A percentile compares a stretch with the other conserved stretches of the same genome.
Conservation (phyloP, 306 rosid genomes). For the Benincasa hispida region DNA sequence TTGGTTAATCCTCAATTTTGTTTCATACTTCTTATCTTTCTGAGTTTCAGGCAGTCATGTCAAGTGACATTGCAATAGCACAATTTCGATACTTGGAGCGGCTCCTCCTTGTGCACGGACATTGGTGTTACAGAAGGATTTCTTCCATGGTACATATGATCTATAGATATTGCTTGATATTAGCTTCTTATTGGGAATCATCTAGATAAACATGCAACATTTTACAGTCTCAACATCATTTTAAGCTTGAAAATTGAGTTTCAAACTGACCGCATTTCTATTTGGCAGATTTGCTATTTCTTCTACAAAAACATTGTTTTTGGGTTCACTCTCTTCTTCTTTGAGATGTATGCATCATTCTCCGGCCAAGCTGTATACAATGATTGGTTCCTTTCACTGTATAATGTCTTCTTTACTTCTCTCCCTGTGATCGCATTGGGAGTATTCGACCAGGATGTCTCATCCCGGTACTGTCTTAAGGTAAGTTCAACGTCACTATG, state of each 20-base stretch:
- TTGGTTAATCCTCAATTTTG: conserved; percentile 6
- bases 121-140: conserved; percentile 99
- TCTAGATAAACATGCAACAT: too few species aligned
- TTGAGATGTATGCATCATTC: conserved; percentile 65
- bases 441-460: conserved; percentile 90
- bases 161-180: not conserved
- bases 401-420: conserved; percentile 90
- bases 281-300: conserved; percentile 84
- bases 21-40: not conserved
- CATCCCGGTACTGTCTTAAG: conserved; percentile 66
- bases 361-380: conserved; percentile 78
- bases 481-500: conserved; percentile 21
- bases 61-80: conserved; percentile 93
- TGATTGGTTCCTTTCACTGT: conserved; percentile 80
- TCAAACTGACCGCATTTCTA: conserved; percentile 13
- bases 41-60: conserved; percentile 84
- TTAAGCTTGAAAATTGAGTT: not conserved
- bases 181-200: not conserved
- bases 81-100: conserved; percentile 88
- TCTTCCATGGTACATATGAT: conserved; percentile 63
- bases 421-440: conserved; percentile 98
- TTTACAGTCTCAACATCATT: not conserved
- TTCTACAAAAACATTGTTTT: conserved; percentile 90
- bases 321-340: conserved; percentile 87
- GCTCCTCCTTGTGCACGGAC: conserved; percentile 94